A percentile compares a stretch with the other conserved stretches of the same genome.
Evolutionary conservation across 1,284 basidiomycete genomes (phyloP).

Genomic region (Pseudozyma tsukubaensis): DNA sequence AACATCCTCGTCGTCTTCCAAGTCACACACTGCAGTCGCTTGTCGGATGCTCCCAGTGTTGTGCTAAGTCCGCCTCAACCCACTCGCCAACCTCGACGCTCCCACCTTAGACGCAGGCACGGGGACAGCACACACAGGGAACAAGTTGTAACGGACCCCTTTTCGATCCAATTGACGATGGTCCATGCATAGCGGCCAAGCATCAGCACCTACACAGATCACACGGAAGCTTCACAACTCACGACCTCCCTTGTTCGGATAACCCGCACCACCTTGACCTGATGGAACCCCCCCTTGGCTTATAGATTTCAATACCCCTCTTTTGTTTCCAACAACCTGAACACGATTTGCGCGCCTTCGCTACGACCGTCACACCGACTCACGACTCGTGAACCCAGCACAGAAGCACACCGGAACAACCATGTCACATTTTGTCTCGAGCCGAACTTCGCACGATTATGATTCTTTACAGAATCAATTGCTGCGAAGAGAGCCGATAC

Average conservation of each 20-base stretch:
- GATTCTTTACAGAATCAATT: conserved; percentile 62
- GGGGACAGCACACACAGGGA: no score
- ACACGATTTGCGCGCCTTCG: no score
- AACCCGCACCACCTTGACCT: neutral
- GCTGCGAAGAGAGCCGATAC: conserved; percentile 46
- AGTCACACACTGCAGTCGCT: neutral
- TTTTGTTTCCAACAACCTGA: no score
- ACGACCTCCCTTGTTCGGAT: neutral
- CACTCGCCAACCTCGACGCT: no score
- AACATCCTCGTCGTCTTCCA: neutral
- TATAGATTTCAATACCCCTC: no score
- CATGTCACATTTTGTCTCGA: conserved; percentile 67
- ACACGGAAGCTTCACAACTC: neutral
- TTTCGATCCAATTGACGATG: neutral
- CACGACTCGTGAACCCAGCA: no score
- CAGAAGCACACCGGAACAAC: no score
- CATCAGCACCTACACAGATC: neutral
- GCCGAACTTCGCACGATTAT: conserved; percentile 57
- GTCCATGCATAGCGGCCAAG: neutral
- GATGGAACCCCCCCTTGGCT: no score
- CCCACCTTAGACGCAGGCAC: neutral
- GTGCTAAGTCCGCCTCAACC: no score
- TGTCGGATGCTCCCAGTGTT: no score
- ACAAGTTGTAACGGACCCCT: no score
- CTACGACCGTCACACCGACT: no score